Conservation (phyloP, 345 rosid species). For the Diplotaxis tenuifolia region DNA sequence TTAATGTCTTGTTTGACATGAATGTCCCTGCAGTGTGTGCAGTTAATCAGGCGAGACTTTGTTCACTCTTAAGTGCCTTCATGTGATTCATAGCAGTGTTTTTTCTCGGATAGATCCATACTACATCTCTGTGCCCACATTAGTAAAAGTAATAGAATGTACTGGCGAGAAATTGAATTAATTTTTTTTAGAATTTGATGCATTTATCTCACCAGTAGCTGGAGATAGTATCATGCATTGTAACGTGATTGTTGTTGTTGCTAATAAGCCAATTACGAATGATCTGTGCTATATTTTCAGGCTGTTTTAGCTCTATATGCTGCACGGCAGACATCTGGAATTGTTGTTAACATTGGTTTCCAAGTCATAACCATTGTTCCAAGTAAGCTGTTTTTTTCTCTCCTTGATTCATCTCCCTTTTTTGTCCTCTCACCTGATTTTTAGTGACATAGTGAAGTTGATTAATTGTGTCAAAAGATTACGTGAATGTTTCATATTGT, state of each 20-base stretch:
- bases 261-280: not conserved
- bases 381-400: slow-evolving; percentile 46
- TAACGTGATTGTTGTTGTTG: not conserved
- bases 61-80: slow-evolving; percentile 10
- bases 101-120: not conserved
- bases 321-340: slow-evolving; percentile 73
- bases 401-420: not conserved
- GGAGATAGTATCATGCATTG: not conserved
- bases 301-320: slow-evolving; percentile 85
- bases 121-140: not conserved
- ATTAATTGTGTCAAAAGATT: not conserved
- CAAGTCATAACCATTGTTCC: slow-evolving; percentile 87
- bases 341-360: slow-evolving; percentile 87
- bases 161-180: too few species aligned
- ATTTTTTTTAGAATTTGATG: not conserved
- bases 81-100: not conserved
- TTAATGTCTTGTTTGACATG: slow-evolving; percentile 76
- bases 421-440: not conserved
- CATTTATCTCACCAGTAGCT: not conserved
- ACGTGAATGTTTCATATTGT: not conserved
- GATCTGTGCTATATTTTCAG: slow-evolving; percentile 39
- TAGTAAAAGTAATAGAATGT: not conserved
- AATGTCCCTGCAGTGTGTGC: slow-evolving; percentile 92
- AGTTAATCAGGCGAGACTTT: slow-evolving; percentile 64
- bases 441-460: not conserved